These are phyloP conservation scores for Colletotrichum sublineola DNA, from an alignment of 2,329 filamentous ascomycete species.

Conservation along the genomic window DNA sequence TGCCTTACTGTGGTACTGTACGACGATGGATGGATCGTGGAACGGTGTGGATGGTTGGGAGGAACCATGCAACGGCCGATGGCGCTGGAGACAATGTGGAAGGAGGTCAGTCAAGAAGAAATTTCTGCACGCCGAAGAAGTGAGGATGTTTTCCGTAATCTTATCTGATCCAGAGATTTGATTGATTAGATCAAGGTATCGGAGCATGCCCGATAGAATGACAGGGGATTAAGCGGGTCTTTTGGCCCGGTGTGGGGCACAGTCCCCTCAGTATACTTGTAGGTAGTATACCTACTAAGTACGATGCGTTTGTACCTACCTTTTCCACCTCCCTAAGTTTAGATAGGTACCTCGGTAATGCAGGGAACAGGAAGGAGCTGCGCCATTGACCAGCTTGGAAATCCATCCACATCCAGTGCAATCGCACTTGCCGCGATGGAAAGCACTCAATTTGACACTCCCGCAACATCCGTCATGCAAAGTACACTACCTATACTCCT, in stretches of 20 bases:
- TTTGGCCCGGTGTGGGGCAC: not conserved
- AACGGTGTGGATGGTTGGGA: slow-evolving; percentile 19
- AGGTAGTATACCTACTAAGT: too few species aligned
- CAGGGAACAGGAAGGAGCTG: slow-evolving; percentile 11
- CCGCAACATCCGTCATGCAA: not conserved
- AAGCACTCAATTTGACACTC: slow-evolving; percentile 12
- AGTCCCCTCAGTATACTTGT: too few species aligned
- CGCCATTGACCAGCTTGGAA: slow-evolving; percentile 23
- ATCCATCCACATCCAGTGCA: slow-evolving; percentile 23
- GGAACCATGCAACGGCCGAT: not conserved
- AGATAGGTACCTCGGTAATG: too few species aligned
- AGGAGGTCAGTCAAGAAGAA: slow-evolving; percentile 11
- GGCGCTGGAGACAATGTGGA: slow-evolving; percentile 27
- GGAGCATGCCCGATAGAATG: slow-evolving; percentile 23
- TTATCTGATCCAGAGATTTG: slow-evolving; percentile 43
- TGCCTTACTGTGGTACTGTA: not conserved
- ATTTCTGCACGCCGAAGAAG: slow-evolving; percentile 29
- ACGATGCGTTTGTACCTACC: too few species aligned
- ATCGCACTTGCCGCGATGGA: slow-evolving; percentile 12
- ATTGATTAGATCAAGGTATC: slow-evolving; percentile 41
- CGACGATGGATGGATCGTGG: not conserved
- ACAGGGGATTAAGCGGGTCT: slow-evolving; percentile 4
- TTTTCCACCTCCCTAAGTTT: too few species aligned
- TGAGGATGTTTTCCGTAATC: slow-evolving; percentile 34
- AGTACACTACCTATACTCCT: not conserved